phyloP scores from a whole-genome alignment of 257 asterid genomes.

The Solanum megistacrolobum region DNA sequence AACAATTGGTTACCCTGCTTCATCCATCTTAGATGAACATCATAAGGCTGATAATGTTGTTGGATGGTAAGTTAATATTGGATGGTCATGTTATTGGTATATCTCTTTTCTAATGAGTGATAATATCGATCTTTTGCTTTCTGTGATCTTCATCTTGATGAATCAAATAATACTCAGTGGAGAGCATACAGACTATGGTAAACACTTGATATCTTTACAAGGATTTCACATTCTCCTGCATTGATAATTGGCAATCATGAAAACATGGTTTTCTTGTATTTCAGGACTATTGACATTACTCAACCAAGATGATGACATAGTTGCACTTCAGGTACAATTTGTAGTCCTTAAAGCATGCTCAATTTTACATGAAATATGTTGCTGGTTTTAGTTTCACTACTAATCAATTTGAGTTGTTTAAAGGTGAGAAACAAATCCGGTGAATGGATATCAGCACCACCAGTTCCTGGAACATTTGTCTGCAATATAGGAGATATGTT shows the following conservation, averaged over 20 bases:
- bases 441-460: slow-evolving; percentile 82
- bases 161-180: slow-evolving; percentile 43
- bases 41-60: slow-evolving; percentile 34
- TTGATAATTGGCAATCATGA: not conserved
- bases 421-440: slow-evolving; percentile 69
- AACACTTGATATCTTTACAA: not conserved
- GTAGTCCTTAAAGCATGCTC: not conserved
- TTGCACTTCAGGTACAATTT: slow-evolving; percentile 58
- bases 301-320: slow-evolving; percentile 80
- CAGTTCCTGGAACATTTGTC: slow-evolving; percentile 75
- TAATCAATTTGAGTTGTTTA: not conserved
- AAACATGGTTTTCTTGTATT: not conserved
- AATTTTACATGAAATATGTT: not conserved
- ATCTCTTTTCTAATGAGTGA: not conserved
- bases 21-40: slow-evolving; percentile 16
- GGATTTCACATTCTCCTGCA: not conserved
- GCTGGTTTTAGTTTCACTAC: not conserved
- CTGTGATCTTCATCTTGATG: slow-evolving; percentile 5
- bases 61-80: slow-evolving; percentile 53
- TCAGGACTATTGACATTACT: slow-evolving; percentile 81
- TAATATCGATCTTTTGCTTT: not conserved
- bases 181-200: slow-evolving; percentile 97
- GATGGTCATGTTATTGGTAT: not conserved
- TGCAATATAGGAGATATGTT: slow-evolving; percentile 94
- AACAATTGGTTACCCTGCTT: not conserved